Base-by-base conservation (phyloP, 2,329 filamentous ascomycete genomes). In the Aspergillus fructus region DNA sequence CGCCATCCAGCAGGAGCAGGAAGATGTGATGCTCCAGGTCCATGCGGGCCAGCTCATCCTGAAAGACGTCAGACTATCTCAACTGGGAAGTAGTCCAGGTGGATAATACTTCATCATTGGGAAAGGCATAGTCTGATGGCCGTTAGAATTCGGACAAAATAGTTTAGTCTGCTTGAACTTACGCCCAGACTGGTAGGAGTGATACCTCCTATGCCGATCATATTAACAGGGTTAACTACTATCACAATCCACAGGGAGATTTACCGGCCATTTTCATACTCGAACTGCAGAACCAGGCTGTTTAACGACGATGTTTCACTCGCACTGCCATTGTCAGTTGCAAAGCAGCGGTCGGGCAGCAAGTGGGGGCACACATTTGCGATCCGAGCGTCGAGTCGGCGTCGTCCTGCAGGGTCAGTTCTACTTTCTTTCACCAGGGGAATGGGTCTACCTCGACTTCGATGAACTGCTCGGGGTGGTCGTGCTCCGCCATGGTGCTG, bases 11-110 rank as follows among this genome's bases (percentile, higher is more conserved):
- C 8, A 55, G 39, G 17, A 55, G 40, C 4, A 49, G 40, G 53
- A 43, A 49, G 15, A 50, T 50, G 5, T 55, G 46, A 23, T 50
- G 62, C 33, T 54, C 42, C 27, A 54, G 39, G 27, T 58, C 45
- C 19, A 49, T 53, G n/a, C 50, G 55, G 12, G 37, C 48, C 15
- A 50, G 48, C 39, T 50, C 48, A 27, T 50, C 48, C 48, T 50
- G 12, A 27, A 19, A 15, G 21, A 27, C 17, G 19, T 46, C 19
- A 30, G 47, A 7, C 39, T 39, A n/a, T 15, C 12, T 13, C 27
- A 21, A 24, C 11, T n/a, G 7, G 15, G 12, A 5, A n/a, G 23
- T 2, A 5, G 8, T 6, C 4, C 33, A 23, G n/a, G 17, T 19
- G n/a, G 13, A 34, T 3, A 33, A 41, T 30, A 56, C 56, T 42